These are phyloP conservation scores for sunflower (Helianthus annuus) DNA, from an alignment of 129 eudicot species.

Conservation along the genomic window DNA sequence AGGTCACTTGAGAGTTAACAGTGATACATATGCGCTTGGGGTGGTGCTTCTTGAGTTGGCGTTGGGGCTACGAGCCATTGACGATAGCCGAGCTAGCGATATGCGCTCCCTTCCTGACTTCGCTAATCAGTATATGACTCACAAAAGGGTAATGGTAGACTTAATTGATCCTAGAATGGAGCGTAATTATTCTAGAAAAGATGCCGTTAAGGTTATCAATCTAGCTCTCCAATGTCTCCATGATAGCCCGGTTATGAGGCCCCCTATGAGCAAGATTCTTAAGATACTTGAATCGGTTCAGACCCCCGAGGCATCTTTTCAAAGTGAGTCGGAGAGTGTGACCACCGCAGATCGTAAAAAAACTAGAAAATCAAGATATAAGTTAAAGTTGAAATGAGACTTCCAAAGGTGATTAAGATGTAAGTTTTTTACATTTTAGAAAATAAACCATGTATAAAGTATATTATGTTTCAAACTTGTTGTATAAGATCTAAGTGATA, in stretches of 20 bases:
- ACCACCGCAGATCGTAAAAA: constrained; percentile 39
- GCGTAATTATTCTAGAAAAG: constrained; percentile 64
- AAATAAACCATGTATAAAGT: constrained; percentile 11
- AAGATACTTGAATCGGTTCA: constrained; percentile 75
- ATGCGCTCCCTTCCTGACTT: constrained; percentile 84
- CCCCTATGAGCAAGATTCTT: constrained; percentile 71
- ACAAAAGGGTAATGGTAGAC: constrained; percentile 53
- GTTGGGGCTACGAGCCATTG: constrained; percentile 80
- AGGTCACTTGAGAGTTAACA: constrained; percentile 92
- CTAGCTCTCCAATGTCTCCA: constrained; percentile 84
- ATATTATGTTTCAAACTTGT: constrained; percentile 26
- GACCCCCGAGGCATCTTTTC: constrained; percentile 34
- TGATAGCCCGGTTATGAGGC: constrained; percentile 82
- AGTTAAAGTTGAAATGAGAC: constrained; percentile 9
- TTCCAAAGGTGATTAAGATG: constrained; percentile 24
- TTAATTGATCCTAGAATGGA: constrained; percentile 77
- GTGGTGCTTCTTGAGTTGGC: constrained; percentile 94
- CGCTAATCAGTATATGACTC: constrained; percentile 69
- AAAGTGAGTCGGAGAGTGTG: constrained; percentile 44
- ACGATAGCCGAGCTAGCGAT: constrained; percentile 74
- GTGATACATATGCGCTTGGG: constrained; percentile 91
- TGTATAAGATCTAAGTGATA: constrained; percentile 25
- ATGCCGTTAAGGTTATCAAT: constrained; percentile 62
- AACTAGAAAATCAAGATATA: constrained; percentile 19
- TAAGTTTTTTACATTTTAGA: neutral